phyloP scores from a whole-genome alignment of 305 asterid species.

The Solanum chacoense region DNA sequence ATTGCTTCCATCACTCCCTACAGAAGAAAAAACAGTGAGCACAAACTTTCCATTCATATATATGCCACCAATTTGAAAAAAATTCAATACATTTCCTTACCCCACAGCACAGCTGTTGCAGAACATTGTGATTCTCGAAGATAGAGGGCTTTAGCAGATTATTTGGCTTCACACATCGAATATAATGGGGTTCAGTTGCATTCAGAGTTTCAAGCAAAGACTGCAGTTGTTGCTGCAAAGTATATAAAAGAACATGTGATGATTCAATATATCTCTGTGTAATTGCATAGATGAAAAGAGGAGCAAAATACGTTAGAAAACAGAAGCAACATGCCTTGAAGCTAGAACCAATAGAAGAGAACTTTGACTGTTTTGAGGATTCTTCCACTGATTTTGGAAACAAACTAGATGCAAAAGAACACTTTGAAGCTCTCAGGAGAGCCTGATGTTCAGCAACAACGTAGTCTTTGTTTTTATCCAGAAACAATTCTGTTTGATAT shows the following conservation, averaged over 20 bases:
- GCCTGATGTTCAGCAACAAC: conserved; percentile 95
- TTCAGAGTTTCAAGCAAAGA: conserved; percentile 77
- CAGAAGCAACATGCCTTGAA: conserved; percentile 53
- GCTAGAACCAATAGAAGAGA: conserved; percentile 92
- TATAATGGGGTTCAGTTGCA: conserved; percentile 90
- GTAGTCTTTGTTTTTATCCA: conserved; percentile 96
- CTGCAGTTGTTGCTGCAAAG: conserved; percentile 88
- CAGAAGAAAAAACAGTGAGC: conserved; percentile 5
- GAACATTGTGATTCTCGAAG: conserved; percentile 91
- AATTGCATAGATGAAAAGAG: neutral
- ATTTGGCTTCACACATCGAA: conserved; percentile 96
- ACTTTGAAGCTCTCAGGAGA: conserved; percentile 71
- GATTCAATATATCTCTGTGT: neutral
- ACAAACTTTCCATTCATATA: conserved; percentile 8
- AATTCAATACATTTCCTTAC: conserved; percentile 25
- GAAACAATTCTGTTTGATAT: conserved; percentile 85
- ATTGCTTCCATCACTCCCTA: conserved; percentile 99
- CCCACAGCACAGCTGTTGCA: conserved; percentile 98
- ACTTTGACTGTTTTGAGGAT: conserved; percentile 81
- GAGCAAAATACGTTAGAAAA: neutral
- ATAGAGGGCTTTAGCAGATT: conserved; percentile 92
- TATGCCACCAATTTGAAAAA: neutral
- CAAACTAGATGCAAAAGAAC: conserved; percentile 74
- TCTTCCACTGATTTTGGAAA: conserved; percentile 72
- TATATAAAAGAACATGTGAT: conserved; percentile 11